Evolutionary conservation across 2,329 filamentous ascomycete species (phyloP), one percentile per base, ranked within the genome.

Genomic region (Ilyonectria robusta): DNA sequence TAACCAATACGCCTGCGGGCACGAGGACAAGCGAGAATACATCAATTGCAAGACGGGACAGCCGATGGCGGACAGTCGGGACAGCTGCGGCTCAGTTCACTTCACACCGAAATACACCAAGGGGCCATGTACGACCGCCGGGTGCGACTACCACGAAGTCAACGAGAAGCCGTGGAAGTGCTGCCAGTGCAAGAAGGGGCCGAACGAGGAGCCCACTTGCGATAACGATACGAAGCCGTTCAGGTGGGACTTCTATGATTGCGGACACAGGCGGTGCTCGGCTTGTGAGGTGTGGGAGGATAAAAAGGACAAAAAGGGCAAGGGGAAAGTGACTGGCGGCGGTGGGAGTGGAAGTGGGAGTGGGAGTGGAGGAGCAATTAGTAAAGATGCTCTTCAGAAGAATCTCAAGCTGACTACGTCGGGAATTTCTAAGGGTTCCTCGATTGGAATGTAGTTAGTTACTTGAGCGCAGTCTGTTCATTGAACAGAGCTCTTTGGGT

Each of bases 121-220:
- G 9, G 40, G 42, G 4, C 19, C 59, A 13, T 75, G 73, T 44
- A 56, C 42, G 15, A 47, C 48, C 7, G 3, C 55, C 3, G 58
- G 46, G 26, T 75, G 73, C 48, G 11, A 42, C 8, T 75, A 67
- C 47, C n/a, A 40, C 2, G 66, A 70, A 19, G 71, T 69, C 21
- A 65, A 68, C 53, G 53, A 57, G 23, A 56, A 44, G 17, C 72
- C 69, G 26, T 75, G 73, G 73, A 37, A 19, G 3, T 75, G 73
- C 51, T 75, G 73, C 55, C 40, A 17, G 23, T 75, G 73, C 35
- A 53, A 35, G 6, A 65, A 72, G 47, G 73, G 73, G 2, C 73
- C 71, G 3, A 75, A 67, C 66, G 33, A 48, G 23, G 51, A 58
- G 8, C 42, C 61, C 23, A 31, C 51, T 4, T 74, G 72, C 53